A percentile compares a stretch with the other conserved stretches of the same genome.
These are phyloP conservation scores for Lactifluus subvellereus DNA, from an alignment of 768 basidiomycete genomes.

Conservation along the genomic window DNA sequence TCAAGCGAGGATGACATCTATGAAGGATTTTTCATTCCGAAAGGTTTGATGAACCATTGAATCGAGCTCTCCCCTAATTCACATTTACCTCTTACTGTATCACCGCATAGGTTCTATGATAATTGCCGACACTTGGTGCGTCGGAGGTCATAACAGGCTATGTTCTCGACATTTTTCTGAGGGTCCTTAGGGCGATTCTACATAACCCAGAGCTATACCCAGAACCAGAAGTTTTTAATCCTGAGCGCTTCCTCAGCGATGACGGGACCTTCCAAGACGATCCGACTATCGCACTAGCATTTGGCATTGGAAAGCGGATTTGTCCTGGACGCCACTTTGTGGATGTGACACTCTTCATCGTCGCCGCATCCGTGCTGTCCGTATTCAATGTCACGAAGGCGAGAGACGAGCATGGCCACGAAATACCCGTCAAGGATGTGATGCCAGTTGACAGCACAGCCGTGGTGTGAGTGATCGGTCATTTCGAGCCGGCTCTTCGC, in stretches of 20 bases:
- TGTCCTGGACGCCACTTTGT: slow-evolving; percentile 16
- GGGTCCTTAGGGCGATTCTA: slow-evolving; percentile 2
- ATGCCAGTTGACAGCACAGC: neutral
- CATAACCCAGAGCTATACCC: slow-evolving; percentile 9
- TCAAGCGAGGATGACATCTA: slow-evolving; percentile 10
- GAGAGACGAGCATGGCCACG: slow-evolving; percentile 1
- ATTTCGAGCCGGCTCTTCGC: too few species aligned
- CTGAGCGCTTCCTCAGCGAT: neutral
- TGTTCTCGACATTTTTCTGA: neutral
- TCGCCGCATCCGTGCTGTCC: slow-evolving; percentile 1
- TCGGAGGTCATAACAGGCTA: neutral
- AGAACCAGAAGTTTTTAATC: slow-evolving; percentile 8
- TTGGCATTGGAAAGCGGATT: slow-evolving; percentile 6
- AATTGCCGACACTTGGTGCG: slow-evolving; percentile 1
- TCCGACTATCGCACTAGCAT: neutral
- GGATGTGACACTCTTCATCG: slow-evolving; percentile 10
- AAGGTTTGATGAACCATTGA: too few species aligned
- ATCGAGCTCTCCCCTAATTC: too few species aligned
- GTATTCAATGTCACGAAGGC: neutral
- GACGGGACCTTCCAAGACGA: slow-evolving; percentile 2
- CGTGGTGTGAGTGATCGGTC: neutral
- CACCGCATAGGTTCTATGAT: neutral
- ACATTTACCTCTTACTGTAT: neutral
- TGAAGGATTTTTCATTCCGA: slow-evolving; percentile 11
- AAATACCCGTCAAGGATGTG: neutral